phyloP scores from a whole-genome alignment of 192 early-diverging fungal species.

The Coemansia sp. region DNA sequence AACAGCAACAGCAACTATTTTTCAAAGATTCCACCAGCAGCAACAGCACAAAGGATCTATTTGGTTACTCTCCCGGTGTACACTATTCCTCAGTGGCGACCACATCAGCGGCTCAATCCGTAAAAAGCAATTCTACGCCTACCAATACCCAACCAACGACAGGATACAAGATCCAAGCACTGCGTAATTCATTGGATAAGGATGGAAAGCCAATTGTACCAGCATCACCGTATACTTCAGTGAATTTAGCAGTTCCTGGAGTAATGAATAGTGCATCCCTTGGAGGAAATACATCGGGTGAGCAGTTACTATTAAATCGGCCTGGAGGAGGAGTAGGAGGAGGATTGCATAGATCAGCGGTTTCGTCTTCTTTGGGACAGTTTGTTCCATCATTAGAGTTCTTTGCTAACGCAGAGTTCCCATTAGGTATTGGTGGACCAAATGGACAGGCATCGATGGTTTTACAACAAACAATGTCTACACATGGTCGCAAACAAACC shows the following conservation, averaged over 20 bases:
- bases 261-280: too few species aligned
- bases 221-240: slow-evolving; percentile 36
- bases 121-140: too few species aligned
- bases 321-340: too few species aligned
- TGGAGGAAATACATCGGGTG: too few species aligned
- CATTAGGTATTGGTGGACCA: slow-evolving; percentile 40
- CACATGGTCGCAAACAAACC: background rate
- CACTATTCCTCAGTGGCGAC: too few species aligned
- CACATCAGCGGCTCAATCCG: too few species aligned
- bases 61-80: too few species aligned
- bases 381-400: slow-evolving; percentile 50
- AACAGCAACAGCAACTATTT: background rate
- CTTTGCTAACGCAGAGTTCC: slow-evolving; percentile 48
- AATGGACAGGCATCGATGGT: slow-evolving; percentile 46
- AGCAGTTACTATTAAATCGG: too few species aligned
- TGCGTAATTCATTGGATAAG: slow-evolving; percentile 20
- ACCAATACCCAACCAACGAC: background rate
- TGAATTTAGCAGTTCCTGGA: too few species aligned
- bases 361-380: slow-evolving; percentile 16
- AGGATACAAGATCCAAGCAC: slow-evolving; percentile 12
- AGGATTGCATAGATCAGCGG: background rate
- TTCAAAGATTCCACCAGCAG: background rate
- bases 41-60: too few species aligned
- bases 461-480: too few species aligned
- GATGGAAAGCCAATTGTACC: slow-evolving; percentile 33